Evolutionary conservation across 106 monocot genomes (phyloP).

Genomic region (Allium sativum): DNA sequence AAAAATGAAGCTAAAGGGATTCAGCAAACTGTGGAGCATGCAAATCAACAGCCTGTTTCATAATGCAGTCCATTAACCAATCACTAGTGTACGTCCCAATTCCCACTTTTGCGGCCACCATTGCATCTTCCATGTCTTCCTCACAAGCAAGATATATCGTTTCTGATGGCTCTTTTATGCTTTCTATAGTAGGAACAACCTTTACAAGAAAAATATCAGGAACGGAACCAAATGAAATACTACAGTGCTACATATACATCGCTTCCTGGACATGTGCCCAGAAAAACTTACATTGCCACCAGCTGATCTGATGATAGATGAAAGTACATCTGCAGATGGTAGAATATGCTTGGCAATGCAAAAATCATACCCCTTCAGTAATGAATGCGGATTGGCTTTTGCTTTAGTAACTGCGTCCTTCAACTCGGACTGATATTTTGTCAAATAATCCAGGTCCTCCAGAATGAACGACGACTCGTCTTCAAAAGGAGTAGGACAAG

Average conservation of each 20-base stretch:
- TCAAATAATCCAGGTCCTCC: slow-evolving; percentile 49
- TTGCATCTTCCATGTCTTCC: slow-evolving; percentile 60
- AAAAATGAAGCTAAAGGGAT: slow-evolving; percentile 34
- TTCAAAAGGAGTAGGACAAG: slow-evolving; percentile 8
- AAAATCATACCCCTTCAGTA: slow-evolving; percentile 52
- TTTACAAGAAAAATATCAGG: slow-evolving; percentile 4
- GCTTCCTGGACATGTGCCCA: background rate
- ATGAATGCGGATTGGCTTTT: slow-evolving; percentile 35
- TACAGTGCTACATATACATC: background rate
- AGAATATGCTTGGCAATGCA: slow-evolving; percentile 61
- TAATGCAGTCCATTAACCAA: slow-evolving; percentile 73
- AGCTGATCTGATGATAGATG: slow-evolving; percentile 41
- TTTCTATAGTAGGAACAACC: slow-evolving; percentile 26
- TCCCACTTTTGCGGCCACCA: slow-evolving; percentile 51
- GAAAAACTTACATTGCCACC: slow-evolving; percentile 56
- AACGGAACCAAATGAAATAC: background rate
- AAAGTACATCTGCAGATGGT: slow-evolving; percentile 44
- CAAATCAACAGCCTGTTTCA: slow-evolving; percentile 73
- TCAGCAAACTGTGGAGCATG: slow-evolving; percentile 65
- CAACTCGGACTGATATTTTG: slow-evolving; percentile 49
- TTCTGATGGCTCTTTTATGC: slow-evolving; percentile 25
- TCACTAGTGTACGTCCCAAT: slow-evolving; percentile 49
- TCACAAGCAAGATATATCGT: slow-evolving; percentile 64
- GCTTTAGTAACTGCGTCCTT: slow-evolving; percentile 55
- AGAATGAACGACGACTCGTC: slow-evolving; percentile 49